phyloP scores from a whole-genome alignment of 768 basidiomycete genomes.

The Tulasnella sp. region DNA sequence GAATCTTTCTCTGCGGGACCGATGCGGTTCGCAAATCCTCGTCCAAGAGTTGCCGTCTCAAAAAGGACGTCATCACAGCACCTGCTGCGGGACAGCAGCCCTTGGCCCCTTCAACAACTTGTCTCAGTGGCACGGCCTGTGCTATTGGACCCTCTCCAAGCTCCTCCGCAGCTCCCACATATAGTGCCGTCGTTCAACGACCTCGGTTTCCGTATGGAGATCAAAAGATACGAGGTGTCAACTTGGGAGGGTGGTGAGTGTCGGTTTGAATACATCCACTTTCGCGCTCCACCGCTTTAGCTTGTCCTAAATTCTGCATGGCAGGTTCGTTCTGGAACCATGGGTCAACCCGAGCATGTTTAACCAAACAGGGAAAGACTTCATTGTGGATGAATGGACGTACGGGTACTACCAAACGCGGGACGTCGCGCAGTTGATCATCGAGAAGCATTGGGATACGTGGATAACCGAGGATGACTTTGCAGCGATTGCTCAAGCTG shows the following conservation, averaged over 20 bases:
- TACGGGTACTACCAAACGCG: constrained; percentile 10
- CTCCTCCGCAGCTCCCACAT: neutral
- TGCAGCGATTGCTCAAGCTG: constrained; percentile 52
- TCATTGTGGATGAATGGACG: constrained; percentile 19
- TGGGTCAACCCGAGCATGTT: constrained; percentile 22
- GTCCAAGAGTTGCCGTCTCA: neutral
- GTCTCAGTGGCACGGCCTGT: neutral
- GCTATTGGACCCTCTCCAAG: neutral
- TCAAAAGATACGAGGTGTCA: constrained; percentile 22
- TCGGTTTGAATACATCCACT: neutral
- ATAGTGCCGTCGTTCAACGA: constrained; percentile 1
- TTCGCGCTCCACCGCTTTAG: too few species aligned
- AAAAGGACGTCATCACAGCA: neutral
- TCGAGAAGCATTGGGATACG: constrained; percentile 53
- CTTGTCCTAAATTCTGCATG: neutral
- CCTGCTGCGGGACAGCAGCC: neutral
- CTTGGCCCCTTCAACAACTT: neutral
- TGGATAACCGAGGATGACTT: constrained; percentile 64
- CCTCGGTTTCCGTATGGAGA: constrained; percentile 22
- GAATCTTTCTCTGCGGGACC: neutral
- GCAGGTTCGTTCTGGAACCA: constrained; percentile 19
- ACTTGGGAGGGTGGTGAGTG: constrained; percentile 23
- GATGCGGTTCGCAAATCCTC: neutral
- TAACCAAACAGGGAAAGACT: constrained; percentile 24
- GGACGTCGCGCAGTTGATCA: neutral